These are phyloP conservation scores for Mediolabrus comicus DNA, from an alignment of 108 stramenopile species.

Conservation along the genomic window DNA sequence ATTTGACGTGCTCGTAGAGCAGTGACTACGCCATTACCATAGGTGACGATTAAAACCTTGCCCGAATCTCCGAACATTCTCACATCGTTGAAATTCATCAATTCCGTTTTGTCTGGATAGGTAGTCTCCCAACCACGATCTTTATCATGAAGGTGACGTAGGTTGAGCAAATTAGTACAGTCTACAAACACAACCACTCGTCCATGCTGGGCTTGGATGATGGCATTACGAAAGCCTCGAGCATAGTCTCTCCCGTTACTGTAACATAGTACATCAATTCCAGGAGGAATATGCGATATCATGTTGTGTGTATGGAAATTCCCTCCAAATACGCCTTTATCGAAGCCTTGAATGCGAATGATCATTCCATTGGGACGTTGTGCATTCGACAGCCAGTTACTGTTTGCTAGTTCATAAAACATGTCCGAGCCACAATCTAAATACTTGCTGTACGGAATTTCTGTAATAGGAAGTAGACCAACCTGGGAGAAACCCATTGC, in stretches of 20 bases:
- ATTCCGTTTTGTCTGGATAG: slow-evolving; percentile 53
- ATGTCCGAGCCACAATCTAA: slow-evolving; percentile 86
- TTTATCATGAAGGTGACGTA: slow-evolving; percentile 65
- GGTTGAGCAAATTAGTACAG: slow-evolving; percentile 76
- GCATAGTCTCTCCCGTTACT: slow-evolving; percentile 83
- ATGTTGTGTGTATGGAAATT: slow-evolving; percentile 89
- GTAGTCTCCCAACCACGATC: slow-evolving; percentile 67
- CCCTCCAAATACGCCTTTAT: slow-evolving; percentile 80
- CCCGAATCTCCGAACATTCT: slow-evolving; percentile 45
- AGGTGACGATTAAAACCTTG: slow-evolving; percentile 66
- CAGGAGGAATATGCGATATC: slow-evolving; percentile 77
- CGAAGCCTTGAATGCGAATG: slow-evolving; percentile 84
- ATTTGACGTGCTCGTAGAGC: slow-evolving; percentile 60
- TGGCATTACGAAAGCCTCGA: slow-evolving; percentile 77
- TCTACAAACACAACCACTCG: slow-evolving; percentile 78
- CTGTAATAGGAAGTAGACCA: slow-evolving; percentile 78
- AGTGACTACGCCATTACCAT: slow-evolving; percentile 87
- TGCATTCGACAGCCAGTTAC: slow-evolving; percentile 69
- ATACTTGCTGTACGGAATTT: slow-evolving; percentile 91
- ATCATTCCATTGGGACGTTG: slow-evolving; percentile 73
- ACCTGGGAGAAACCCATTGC: slow-evolving; percentile 79
- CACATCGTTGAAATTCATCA: slow-evolving; percentile 64
- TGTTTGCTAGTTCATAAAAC: slow-evolving; percentile 78
- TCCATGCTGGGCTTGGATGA: slow-evolving; percentile 68
- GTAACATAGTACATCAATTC: slow-evolving; percentile 86